These are phyloP conservation scores for Limonium bicolor DNA, from an alignment of 148 eudicot species.

Conservation along the genomic window DNA sequence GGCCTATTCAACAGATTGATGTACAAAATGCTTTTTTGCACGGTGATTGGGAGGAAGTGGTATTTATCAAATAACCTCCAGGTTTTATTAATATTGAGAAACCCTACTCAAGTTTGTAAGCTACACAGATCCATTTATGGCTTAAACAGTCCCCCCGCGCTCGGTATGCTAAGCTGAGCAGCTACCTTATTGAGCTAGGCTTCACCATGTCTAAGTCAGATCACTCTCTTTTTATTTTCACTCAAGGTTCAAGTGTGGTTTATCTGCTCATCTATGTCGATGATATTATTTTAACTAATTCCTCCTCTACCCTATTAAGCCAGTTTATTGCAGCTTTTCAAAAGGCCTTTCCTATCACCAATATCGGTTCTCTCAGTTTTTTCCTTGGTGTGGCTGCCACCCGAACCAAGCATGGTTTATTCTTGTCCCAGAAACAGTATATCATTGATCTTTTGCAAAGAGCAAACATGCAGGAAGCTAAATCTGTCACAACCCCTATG, in stretches of 20 bases:
- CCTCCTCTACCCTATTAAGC: too few relatives aligned
- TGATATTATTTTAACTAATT: not conserved
- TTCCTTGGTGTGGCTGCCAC: not conserved
- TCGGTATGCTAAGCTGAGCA: not conserved
- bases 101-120: not conserved
- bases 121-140: not conserved
- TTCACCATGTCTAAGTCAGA: not conserved
- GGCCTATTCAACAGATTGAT: not conserved
- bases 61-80: not conserved
- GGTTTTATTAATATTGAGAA: not conserved
- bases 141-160: constrained; percentile 1
- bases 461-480: too few relatives aligned
- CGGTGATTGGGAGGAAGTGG: not conserved
- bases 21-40: not conserved
- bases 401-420: not conserved
- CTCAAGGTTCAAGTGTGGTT: not conserved
- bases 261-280: not conserved
- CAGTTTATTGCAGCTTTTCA: too few relatives aligned
- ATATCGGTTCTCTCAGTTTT: not conserved
- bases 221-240: not conserved
- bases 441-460: too few relatives aligned
- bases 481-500: not conserved
- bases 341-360: not conserved
- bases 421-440: not conserved
- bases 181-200: not conserved